Percentiles rank a stretch among this genome's conserved stretches.
These are phyloP conservation scores for Kodamaea laetipori DNA, from an alignment of 805 yeast genomes.

Conservation along the genomic window DNA sequence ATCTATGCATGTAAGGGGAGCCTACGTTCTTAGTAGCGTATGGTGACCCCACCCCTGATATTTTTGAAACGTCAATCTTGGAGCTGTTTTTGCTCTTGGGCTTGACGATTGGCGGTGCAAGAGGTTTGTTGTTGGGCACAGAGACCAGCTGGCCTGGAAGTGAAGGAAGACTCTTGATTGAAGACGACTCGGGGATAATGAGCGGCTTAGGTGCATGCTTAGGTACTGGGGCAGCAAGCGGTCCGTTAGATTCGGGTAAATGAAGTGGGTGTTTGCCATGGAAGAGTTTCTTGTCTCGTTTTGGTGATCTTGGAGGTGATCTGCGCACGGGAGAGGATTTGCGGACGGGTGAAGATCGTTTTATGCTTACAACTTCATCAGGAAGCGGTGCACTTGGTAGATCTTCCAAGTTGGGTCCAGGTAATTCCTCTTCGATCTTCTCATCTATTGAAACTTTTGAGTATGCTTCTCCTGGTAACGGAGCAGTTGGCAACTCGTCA, in stretches of 20 bases:
- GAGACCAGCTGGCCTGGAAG: neutral
- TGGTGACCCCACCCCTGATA: constrained; percentile 3
- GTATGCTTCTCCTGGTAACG: neutral
- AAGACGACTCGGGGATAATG: constrained; percentile 9
- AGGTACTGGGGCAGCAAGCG: constrained; percentile 4
- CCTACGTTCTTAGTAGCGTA: constrained; percentile 1
- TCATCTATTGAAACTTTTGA: too few relatives aligned
- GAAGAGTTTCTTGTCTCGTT: neutral
- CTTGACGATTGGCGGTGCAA: constrained; percentile 12
- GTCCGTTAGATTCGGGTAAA: neutral
- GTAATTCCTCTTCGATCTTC: too few relatives aligned
- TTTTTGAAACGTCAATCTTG: constrained; percentile 3
- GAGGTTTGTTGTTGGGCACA: constrained; percentile 13
- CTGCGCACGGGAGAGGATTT: too few relatives aligned
- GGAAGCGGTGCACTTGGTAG: too few relatives aligned
- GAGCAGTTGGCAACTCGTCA: constrained; percentile 1
- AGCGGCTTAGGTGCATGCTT: constrained; percentile 11
- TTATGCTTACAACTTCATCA: too few relatives aligned
- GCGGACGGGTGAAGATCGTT: too few relatives aligned
- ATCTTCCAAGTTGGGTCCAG: too few relatives aligned
- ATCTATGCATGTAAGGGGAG: constrained; percentile 1
- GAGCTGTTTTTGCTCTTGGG: constrained; percentile 5
- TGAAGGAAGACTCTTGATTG: neutral
- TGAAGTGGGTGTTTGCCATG: constrained; percentile 5
- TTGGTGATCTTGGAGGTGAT: neutral